phyloP scores from a whole-genome alignment of 1,139 yeast species.

The Zygotorulaspora mrakii region DNA sequence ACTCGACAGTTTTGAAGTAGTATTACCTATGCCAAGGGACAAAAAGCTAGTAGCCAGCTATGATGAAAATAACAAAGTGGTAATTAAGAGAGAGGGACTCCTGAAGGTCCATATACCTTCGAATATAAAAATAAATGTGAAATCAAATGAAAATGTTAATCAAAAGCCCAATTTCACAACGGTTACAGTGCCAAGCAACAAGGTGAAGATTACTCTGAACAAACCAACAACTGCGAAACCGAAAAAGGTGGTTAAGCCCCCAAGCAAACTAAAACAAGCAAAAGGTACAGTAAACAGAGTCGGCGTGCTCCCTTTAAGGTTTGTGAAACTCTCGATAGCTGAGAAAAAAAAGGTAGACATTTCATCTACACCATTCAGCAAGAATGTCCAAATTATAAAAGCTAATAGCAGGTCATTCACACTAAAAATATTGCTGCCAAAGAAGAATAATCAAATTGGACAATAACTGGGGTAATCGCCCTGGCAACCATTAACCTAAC shows the following conservation, averaged over 20 bases:
- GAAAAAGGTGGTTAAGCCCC: slow-evolving; percentile 12
- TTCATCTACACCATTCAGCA: slow-evolving; percentile 33
- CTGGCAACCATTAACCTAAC: too few species aligned
- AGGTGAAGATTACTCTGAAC: slow-evolving; percentile 17
- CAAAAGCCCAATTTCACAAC: slow-evolving; percentile 6
- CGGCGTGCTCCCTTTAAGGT: slow-evolving; percentile 34
- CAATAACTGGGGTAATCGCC: too few species aligned
- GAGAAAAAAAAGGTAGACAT: slow-evolving; percentile 26
- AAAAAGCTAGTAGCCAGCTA: slow-evolving; percentile 60
- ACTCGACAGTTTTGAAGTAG: slow-evolving; percentile 57
- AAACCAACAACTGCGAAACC: slow-evolving; percentile 14
- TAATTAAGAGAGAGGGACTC: slow-evolving; percentile 38
- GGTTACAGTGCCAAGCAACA: slow-evolving; percentile 10
- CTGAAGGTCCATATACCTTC: slow-evolving; percentile 37
- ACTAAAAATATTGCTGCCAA: slow-evolving; percentile 25
- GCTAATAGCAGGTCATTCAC: slow-evolving; percentile 31
- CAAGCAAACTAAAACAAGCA: slow-evolving; percentile 12
- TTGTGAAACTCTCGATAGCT: slow-evolving; percentile 27
- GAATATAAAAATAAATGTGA: slow-evolving; percentile 16
- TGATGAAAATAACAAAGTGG: slow-evolving; percentile 31
- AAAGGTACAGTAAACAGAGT: slow-evolving; percentile 26
- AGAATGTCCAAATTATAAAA: slow-evolving; percentile 27
- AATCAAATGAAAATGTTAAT: slow-evolving; percentile 8
- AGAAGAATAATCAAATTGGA: not conserved
- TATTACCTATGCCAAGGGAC: slow-evolving; percentile 62